A percentile compares a stretch with the other conserved stretches of the same genome.
Conservation (phyloP, 768 basidiomycete species). For the Astraeus odoratus region DNA sequence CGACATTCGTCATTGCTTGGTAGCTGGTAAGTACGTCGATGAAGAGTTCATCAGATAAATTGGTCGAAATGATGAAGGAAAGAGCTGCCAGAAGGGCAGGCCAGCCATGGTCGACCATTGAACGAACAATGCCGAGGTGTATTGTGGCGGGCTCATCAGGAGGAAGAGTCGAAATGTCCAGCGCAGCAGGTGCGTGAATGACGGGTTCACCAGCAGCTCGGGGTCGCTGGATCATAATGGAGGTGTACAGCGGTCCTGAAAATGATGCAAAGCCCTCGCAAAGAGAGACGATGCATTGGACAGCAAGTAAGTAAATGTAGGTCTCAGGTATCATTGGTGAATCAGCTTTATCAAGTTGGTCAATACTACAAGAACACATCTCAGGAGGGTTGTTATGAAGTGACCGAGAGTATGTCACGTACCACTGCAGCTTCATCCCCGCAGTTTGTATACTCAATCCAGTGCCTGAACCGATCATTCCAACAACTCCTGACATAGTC, state of each 20-base stretch:
- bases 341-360: constrained; percentile 97
- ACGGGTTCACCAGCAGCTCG: constrained; percentile 56
- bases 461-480: constrained; percentile 68
- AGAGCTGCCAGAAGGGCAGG: constrained; percentile 87
- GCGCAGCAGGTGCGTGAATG: constrained; percentile 64
- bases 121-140: constrained; percentile 58
- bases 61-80: constrained; percentile 84
- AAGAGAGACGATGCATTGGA: constrained; percentile 81
- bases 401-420: constrained; percentile 18
- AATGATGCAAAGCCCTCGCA: constrained; percentile 80
- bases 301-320: constrained; percentile 86
- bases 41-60: constrained; percentile 89
- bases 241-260: constrained; percentile 68
- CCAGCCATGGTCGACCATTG: constrained; percentile 86
- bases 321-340: constrained; percentile 89
- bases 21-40: constrained; percentile 77
- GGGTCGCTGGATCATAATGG: constrained; percentile 60
- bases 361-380: constrained; percentile 58
- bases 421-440: constrained; percentile 91
- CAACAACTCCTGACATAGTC: constrained; percentile 77
- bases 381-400: not conserved
- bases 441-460: constrained; percentile 70
- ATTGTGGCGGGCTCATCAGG: constrained; percentile 45
- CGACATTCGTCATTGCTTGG: constrained; percentile 79
- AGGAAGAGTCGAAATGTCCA: constrained; percentile 54